Conservation (phyloP, 2,329 filamentous ascomycete genomes). For the Monosporascus sp. region DNA sequence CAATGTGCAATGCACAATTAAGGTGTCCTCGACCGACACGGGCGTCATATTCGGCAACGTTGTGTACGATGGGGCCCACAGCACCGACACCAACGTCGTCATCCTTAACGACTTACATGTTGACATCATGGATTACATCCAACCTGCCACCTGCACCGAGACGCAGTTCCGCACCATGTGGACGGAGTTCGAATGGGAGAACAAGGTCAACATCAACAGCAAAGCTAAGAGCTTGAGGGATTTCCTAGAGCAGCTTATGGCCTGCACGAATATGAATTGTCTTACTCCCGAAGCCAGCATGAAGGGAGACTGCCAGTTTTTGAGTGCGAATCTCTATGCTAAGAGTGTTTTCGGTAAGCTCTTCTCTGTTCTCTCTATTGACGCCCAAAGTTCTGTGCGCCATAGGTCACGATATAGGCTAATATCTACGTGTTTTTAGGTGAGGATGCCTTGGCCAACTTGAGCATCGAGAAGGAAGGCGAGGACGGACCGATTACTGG, state of each 20-base stretch:
- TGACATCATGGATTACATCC: constrained; percentile 99
- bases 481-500: constrained; percentile 93
- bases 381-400: neutral
- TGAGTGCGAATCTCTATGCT: constrained; percentile 95
- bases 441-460: constrained; percentile 94
- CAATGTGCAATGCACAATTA: constrained; percentile 97
- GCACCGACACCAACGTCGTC: constrained; percentile 90
- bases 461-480: constrained; percentile 97
- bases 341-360: constrained; percentile 92
- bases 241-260: constrained; percentile 93
- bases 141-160: constrained; percentile 92
- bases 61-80: constrained; percentile 90
- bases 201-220: constrained; percentile 99
- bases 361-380: constrained; percentile 18
- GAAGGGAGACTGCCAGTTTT: constrained; percentile 95
- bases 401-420: neutral
- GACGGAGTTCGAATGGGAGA: constrained; percentile 99
- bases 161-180: constrained; percentile 99
- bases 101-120: constrained; percentile 98
- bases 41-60: constrained; percentile 99
- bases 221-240: constrained; percentile 89
- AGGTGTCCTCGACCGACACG: constrained; percentile 95
- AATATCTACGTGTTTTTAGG: constrained; percentile 49
- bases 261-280: constrained; percentile 97
- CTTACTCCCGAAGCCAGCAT: constrained; percentile 92